Evolutionary conservation across 495 filamentous ascomycete species (phyloP), one percentile per base, ranked within the genome.

Genomic region (Tetracladium setigerum): DNA sequence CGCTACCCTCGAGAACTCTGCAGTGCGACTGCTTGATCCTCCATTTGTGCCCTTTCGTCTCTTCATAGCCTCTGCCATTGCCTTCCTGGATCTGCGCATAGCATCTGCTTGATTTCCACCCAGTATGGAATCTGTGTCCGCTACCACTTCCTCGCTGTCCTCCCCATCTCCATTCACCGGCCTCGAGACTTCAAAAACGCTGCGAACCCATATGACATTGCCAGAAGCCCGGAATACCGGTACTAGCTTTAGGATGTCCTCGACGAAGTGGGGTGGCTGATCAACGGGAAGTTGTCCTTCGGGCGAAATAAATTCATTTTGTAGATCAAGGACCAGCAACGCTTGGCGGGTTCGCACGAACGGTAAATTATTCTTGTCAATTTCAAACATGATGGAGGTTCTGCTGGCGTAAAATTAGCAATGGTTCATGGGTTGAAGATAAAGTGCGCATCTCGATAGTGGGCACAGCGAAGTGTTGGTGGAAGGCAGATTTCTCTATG

Each of bases 271-370:
- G 8, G 76, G 66, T 15, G 79, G 78, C 36, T 78, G 75, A 36
- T 69, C 69, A 35, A 88, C 75, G 31, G 82, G 74, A 30, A 95
- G 68, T 34, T 80, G 78, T 30, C 85, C 88, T 32, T 78, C 74
- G 1, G 78, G 64, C 22, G 78, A 75, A 37, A 95, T 62, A 58
- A 96, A 95, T 63, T 96, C 92, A 61, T 95, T 95, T 53, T 97
- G 92, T 17, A 95, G 75, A 58, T 95, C 90, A 43, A 96, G 69
- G 12, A 95, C 62, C 18, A 98, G 68, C 33, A 98, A 66, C 1
- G 89, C 92, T 67, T 89, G 86, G 41, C 88, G 79, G 10, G 89
- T 92, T 45, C 57, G 53, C 39, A 80, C 64, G 16, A 67, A 59
- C 27, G 74, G 75, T 13, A 77, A 60, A 4, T 61, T 54, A 7